A percentile compares a stretch with the other conserved stretches of the same genome.
Evolutionary conservation across 2,329 filamentous ascomycete genomes (phyloP).

Genomic region (Curvularia sp.): DNA sequence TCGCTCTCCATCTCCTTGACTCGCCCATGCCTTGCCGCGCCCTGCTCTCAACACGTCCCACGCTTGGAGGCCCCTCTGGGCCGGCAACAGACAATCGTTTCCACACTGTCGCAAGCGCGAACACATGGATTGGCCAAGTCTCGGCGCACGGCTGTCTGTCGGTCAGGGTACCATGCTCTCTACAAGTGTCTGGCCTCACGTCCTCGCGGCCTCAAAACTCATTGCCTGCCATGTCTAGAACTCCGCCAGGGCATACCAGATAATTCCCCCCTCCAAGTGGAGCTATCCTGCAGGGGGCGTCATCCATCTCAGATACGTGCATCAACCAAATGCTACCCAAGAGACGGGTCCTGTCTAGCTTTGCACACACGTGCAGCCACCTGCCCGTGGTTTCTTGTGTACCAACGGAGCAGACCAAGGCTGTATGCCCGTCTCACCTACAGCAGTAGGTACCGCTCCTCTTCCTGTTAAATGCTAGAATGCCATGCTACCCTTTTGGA

Average conservation of each 20-base stretch:
- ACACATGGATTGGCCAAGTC: conserved; percentile 37
- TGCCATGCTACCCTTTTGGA: conserved; percentile 36
- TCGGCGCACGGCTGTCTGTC: conserved; percentile 31
- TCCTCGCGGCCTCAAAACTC: conserved; percentile 19
- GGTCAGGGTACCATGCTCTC: conserved; percentile 9
- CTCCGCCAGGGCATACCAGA: conserved; percentile 12
- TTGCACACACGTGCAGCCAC: conserved; percentile 16
- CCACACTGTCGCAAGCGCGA: conserved; percentile 6
- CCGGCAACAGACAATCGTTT: conserved; percentile 20
- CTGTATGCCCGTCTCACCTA: conserved; percentile 23
- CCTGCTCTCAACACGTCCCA: conserved; percentile 13
- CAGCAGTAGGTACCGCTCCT: conserved; percentile 4
- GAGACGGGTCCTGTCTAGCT: conserved; percentile 11
- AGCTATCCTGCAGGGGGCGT: conserved; percentile 6
- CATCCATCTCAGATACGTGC: conserved; percentile 9
- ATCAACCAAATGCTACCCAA: conserved; percentile 22
- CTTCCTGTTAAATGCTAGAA: conserved; percentile 23
- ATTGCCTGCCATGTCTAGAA: conserved; percentile 7
- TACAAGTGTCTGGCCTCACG: conserved; percentile 21
- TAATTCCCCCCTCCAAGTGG: conserved; percentile 9
- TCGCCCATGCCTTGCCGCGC: background rate
- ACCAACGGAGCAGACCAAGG: conserved; percentile 11
- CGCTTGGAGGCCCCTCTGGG: conserved; percentile 8
- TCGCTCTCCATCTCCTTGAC: conserved; percentile 12
- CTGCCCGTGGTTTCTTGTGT: conserved; percentile 12